Percentiles rank a stretch among this genome's conserved stretches.
Evolutionary conservation across 2,329 filamentous ascomycete genomes (phyloP).

Genomic region (Beauveria sp.): DNA sequence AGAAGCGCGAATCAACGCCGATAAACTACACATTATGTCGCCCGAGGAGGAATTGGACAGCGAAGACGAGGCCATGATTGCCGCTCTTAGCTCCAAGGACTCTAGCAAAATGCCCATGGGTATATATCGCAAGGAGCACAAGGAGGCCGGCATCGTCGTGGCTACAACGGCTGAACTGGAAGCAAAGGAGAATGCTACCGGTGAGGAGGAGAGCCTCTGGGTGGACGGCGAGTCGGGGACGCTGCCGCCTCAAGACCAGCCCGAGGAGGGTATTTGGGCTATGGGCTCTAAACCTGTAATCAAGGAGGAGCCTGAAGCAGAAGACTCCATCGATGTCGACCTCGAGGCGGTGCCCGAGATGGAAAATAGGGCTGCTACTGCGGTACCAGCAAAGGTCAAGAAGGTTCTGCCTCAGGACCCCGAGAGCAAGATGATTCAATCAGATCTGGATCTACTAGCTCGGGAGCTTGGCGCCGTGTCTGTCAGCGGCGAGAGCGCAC

Average conservation of each 20-base stretch:
- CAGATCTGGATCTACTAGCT: slow-evolving; percentile 34
- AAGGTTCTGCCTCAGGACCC: slow-evolving; percentile 24
- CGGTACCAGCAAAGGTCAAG: slow-evolving; percentile 16
- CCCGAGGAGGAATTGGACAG: slow-evolving; percentile 37
- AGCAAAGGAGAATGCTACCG: slow-evolving; percentile 40
- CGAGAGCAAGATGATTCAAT: slow-evolving; percentile 31
- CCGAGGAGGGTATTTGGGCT: slow-evolving; percentile 35
- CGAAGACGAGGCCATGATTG: slow-evolving; percentile 36
- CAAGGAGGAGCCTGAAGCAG: slow-evolving; percentile 38
- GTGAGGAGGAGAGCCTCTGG: slow-evolving; percentile 39
- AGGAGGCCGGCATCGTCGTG: slow-evolving; percentile 45
- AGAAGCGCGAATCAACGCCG: slow-evolving; percentile 48
- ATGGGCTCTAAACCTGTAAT: slow-evolving; percentile 31
- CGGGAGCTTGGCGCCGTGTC: slow-evolving; percentile 34
- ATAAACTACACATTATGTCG: slow-evolving; percentile 41
- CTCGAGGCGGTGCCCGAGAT: background rate
- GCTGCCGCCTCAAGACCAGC: slow-evolving; percentile 21
- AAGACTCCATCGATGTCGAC: slow-evolving; percentile 22
- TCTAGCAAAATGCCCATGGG: slow-evolving; percentile 44
- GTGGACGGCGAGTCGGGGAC: slow-evolving; percentile 29
- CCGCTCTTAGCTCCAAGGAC: slow-evolving; percentile 23
- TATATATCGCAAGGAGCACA: slow-evolving; percentile 46
- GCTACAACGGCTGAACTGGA: slow-evolving; percentile 51
- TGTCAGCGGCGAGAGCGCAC: slow-evolving; percentile 21
- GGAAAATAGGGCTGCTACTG: background rate